These are phyloP conservation scores for Lobulomyces angularis DNA, from an alignment of 192 early-diverging fungal genomes.

Conservation along the genomic window DNA sequence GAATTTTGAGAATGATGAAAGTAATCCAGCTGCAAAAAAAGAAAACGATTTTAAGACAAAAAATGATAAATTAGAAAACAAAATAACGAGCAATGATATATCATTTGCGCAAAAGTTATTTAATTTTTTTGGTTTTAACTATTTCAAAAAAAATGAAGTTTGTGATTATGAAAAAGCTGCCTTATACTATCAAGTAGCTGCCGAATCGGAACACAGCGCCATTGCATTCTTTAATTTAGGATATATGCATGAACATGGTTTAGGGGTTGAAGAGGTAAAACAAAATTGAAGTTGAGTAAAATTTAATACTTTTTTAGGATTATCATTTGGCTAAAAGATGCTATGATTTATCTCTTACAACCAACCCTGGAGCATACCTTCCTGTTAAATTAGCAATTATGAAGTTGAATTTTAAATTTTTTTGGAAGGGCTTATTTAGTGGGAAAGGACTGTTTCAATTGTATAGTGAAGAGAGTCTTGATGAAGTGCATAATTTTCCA, in stretches of 20 bases:
- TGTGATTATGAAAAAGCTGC: constrained; percentile 62
- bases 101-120: background rate
- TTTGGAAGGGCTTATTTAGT: constrained; percentile 52
- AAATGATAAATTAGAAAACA: constrained; percentile 2
- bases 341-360: constrained; percentile 71
- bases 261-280: constrained; percentile 65
- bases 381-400: constrained; percentile 63
- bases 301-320: constrained; percentile 36
- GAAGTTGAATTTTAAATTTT: constrained; percentile 51
- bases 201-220: constrained; percentile 56
- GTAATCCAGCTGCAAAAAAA: background rate
- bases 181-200: constrained; percentile 71
- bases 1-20: constrained; percentile 5
- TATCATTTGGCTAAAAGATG: constrained; percentile 84
- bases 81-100: background rate
- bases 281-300: constrained; percentile 1
- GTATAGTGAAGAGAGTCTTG: no score
- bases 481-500: no score
- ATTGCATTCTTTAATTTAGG: constrained; percentile 95
- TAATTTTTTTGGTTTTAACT: constrained; percentile 1
- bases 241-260: constrained; percentile 89
- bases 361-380: constrained; percentile 68
- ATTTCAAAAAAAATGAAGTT: constrained; percentile 9
- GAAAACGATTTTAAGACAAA: constrained; percentile 7
- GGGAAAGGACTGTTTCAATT: no score